These are phyloP conservation scores for Trametes cinnabarina DNA, from an alignment of 768 basidiomycete species.

Conservation along the genomic window DNA sequence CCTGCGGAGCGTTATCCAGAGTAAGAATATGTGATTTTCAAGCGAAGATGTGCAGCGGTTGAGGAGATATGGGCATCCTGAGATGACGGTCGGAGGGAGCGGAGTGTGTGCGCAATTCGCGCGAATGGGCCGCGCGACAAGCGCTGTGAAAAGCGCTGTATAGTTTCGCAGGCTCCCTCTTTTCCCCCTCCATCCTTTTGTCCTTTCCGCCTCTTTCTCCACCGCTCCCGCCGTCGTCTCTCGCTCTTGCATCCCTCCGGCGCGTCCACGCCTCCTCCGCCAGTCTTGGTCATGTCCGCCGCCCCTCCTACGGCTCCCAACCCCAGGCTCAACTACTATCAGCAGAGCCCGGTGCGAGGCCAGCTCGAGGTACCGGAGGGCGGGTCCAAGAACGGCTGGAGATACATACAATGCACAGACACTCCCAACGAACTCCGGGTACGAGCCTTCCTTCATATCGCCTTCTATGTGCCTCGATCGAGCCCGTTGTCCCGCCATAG, in stretches of 20 bases:
- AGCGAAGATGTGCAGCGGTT: too few relatives aligned
- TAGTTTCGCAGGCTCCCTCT: conserved; percentile 22
- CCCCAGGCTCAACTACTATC: conserved; percentile 49
- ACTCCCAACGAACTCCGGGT: conserved; percentile 77
- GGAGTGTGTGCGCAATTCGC: too few relatives aligned
- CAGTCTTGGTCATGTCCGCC: conserved; percentile 10
- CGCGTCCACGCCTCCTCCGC: background rate
- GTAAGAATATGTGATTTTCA: too few relatives aligned
- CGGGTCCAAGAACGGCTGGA: conserved; percentile 53
- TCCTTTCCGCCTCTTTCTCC: conserved; percentile 18
- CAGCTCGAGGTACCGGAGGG: conserved; percentile 69
- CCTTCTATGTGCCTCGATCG: background rate
- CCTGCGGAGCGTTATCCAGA: too few relatives aligned
- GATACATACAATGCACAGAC: conserved; percentile 75
- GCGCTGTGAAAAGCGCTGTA: too few relatives aligned
- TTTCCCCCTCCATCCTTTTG: conserved; percentile 15
- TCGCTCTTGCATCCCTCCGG: background rate
- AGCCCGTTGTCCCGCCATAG: conserved; percentile 11
- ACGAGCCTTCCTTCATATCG: background rate
- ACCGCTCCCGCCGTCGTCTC: background rate
- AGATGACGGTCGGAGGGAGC: too few relatives aligned
- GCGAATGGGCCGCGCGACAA: too few relatives aligned
- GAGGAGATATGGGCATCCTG: too few relatives aligned
- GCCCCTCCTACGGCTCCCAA: conserved; percentile 10
- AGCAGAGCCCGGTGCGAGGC: conserved; percentile 67